A percentile compares a stretch with the other conserved stretches of the same genome.
Conservation (phyloP, 192 early-diverging fungal species). For the Diversispora epigaea region DNA sequence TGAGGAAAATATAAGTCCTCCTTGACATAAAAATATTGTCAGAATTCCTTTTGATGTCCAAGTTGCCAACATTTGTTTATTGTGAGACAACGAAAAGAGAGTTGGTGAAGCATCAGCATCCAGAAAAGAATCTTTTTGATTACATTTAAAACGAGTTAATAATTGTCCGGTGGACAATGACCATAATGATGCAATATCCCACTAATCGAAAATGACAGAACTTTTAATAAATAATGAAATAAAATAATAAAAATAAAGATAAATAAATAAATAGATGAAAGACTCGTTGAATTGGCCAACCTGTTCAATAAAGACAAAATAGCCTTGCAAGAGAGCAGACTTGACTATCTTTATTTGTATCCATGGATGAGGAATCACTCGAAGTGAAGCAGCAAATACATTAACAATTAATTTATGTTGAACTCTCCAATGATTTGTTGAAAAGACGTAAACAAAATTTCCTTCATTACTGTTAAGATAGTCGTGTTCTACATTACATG, state of each 20-base stretch:
- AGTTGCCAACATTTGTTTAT: conserved; percentile 9
- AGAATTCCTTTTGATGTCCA: conserved; percentile 19
- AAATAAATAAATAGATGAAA: not conserved
- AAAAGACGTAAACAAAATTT: conserved; percentile 13
- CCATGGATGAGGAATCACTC: conserved; percentile 23
- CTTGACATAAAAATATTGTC: conserved; percentile 7
- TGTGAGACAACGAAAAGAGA: conserved; percentile 4
- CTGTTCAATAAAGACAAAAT: conserved; percentile 23
- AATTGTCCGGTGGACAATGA: conserved; percentile 13
- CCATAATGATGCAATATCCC: conserved; percentile 14
- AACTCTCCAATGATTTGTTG: conserved; percentile 10
- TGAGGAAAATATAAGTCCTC: conserved; percentile 11
- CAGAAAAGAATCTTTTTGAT: conserved; percentile 11
- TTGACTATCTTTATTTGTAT: conserved; percentile 11
- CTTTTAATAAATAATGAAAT: not conserved
- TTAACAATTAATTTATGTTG: not conserved
- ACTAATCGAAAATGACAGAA: not conserved
- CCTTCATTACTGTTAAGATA: not conserved
- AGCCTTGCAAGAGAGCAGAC: not conserved
- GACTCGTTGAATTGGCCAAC: not conserved
- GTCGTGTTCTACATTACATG: conserved; percentile 5
- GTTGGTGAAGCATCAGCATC: conserved; percentile 15
- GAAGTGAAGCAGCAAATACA: not conserved
- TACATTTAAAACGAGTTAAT: conserved; percentile 11
- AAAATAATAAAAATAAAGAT: not conserved